Evolutionary conservation across 306 rosid species (phyloP), one percentile per base, ranked within the genome.

Genomic region (Crotalaria pallida): DNA sequence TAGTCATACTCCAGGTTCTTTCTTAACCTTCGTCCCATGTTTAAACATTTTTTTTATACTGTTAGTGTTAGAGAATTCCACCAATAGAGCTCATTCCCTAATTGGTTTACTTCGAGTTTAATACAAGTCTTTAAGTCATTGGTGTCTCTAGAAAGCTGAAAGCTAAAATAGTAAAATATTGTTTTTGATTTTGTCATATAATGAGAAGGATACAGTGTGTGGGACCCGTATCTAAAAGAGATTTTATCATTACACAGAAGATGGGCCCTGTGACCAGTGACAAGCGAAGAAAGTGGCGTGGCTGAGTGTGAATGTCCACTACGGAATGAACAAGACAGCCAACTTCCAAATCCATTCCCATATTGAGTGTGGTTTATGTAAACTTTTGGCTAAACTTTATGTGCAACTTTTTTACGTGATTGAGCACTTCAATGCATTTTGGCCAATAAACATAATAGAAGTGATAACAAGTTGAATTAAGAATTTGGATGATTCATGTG

Each of bases 321-420:
- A 18, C 0, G 34, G 67, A 55, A 62, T 56, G 60, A 81, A 63
- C 75, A 73, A 4, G 43, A 73, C 77, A 77, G 24, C 57, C 74
- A 73, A 50, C 62, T 73, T 81, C 72, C 59, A 67, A 72, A 67
- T 59, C 27, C 24, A 50, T 45, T 24, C n/a, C 22, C 49, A 7
- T 52, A 21, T 6, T 4, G 31, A 34, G 26, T 27, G 59, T 56
- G 69, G 69, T 18, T 33, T 40, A 50, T 65, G 9, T 16, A 51
- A 69, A 29, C 65, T 67, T 66, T 73, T n/a, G n/a, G n/a, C n/a
- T n/a, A 27, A 27, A 27, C 31, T n/a, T n/a, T n/a, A n/a, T n/a
- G n/a, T n/a, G n/a, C n/a, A n/a, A n/a, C n/a, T n/a, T n/a, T n/a
- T n/a, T n/a, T n/a, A 31, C 51, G 13, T 59, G 24, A 44, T 70